Evolutionary conservation across 345 rosid species (phyloP).

Genomic region (Clarkia xantiana): DNA sequence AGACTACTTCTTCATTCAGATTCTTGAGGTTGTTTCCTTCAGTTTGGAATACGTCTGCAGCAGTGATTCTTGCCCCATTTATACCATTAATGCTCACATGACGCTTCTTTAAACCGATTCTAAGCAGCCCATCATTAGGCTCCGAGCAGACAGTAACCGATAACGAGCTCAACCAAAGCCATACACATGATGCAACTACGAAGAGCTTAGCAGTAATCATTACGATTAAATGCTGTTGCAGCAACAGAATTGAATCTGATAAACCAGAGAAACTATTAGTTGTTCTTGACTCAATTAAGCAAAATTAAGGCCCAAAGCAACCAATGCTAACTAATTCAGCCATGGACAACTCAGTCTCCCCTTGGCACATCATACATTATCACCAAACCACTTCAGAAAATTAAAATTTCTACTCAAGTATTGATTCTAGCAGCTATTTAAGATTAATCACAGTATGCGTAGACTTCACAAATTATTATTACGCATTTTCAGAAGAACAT

Average conservation of each 20-base stretch:
- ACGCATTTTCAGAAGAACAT: too few relatives aligned
- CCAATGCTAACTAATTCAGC: too few relatives aligned
- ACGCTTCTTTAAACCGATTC: conserved; percentile 31
- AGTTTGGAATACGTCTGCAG: background rate
- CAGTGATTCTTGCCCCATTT: conserved; percentile 20
- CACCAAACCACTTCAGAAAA: too few relatives aligned
- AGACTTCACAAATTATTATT: too few relatives aligned
- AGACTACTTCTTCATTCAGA: conserved; percentile 14
- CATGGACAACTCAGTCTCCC: too few relatives aligned
- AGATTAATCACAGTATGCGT: too few relatives aligned
- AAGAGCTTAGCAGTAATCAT: conserved; percentile 1
- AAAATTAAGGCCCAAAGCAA: too few relatives aligned
- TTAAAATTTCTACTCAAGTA: too few relatives aligned
- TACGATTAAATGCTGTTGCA: background rate
- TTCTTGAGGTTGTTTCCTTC: background rate
- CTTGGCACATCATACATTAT: too few relatives aligned
- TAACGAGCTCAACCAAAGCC: conserved; percentile 18
- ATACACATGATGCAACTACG: conserved; percentile 13
- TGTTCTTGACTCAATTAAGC: background rate
- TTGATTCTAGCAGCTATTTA: too few relatives aligned
- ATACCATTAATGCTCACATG: conserved; percentile 19
- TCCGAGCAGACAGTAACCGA: conserved; percentile 10
- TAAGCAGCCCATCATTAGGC: conserved; percentile 16
- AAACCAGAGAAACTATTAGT: background rate
- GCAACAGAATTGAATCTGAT: background rate